phyloP scores from a whole-genome alignment of 768 basidiomycete genomes.

The Roridomyces roridus region DNA sequence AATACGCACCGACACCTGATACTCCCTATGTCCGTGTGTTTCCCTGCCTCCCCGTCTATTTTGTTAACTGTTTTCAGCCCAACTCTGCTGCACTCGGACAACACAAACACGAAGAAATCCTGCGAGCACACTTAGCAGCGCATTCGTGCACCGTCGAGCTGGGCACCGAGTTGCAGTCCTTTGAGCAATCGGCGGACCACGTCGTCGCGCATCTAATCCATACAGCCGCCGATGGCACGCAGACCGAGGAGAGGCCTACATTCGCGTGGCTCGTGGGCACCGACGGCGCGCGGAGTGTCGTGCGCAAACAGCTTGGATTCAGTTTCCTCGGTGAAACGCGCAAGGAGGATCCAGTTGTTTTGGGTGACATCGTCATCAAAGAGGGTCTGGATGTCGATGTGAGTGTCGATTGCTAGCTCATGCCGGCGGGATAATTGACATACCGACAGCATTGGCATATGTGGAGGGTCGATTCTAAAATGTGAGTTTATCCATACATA shows the following conservation, averaged over 20 bases:
- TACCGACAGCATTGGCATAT: background rate
- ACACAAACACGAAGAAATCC: constrained; percentile 38
- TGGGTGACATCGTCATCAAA: constrained; percentile 39
- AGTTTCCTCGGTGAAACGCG: constrained; percentile 48
- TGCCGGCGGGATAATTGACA: background rate
- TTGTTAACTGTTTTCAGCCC: constrained; percentile 7
- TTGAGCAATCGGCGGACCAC: constrained; percentile 42
- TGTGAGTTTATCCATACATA: background rate
- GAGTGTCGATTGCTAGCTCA: background rate
- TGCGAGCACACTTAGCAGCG: constrained; percentile 40
- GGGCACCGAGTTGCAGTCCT: constrained; percentile 51
- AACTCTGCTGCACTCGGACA: constrained; percentile 28
- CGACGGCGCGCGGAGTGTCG: constrained; percentile 49
- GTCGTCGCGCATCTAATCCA: constrained; percentile 44
- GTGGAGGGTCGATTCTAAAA: background rate
- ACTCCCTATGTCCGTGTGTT: constrained; percentile 16
- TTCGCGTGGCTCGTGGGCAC: constrained; percentile 50
- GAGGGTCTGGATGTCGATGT: constrained; percentile 4
- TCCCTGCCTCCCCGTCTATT: background rate
- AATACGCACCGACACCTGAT: background rate
- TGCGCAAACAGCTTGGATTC: constrained; percentile 48
- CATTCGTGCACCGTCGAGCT: constrained; percentile 45
- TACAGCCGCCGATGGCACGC: constrained; percentile 25
- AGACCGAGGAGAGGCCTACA: constrained; percentile 32
- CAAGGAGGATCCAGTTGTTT: constrained; percentile 37